phyloP scores from a whole-genome alignment of 2,329 filamentous ascomycete species.

The Helicocarpus griseus region DNA sequence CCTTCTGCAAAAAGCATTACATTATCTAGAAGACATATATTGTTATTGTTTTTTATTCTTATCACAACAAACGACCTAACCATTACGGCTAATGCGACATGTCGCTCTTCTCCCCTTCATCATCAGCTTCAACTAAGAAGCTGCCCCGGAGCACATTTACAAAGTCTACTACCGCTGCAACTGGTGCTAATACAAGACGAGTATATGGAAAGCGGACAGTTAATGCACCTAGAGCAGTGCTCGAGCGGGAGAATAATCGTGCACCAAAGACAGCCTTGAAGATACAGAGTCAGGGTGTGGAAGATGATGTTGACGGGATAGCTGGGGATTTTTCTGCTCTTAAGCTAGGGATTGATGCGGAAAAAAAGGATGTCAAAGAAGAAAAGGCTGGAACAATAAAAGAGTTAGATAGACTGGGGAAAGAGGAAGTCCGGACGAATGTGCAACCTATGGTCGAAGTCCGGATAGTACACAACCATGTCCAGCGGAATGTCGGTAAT shows the following conservation, averaged over 20 bases:
- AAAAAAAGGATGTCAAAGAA: not conserved
- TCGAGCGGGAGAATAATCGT: slow-evolving; percentile 21
- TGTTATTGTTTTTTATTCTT: not conserved
- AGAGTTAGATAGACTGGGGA: not conserved
- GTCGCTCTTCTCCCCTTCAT: not conserved
- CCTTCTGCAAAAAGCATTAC: too few relatives aligned
- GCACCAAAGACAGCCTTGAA: slow-evolving; percentile 2
- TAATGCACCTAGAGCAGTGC: slow-evolving; percentile 27
- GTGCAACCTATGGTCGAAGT: not conserved
- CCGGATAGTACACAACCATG: not conserved
- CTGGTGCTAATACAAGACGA: slow-evolving; percentile 15
- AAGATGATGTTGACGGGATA: not conserved
- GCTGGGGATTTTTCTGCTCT: not conserved
- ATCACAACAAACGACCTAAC: not conserved
- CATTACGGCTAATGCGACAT: not conserved
- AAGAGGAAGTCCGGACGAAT: not conserved
- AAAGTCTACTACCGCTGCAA: not conserved
- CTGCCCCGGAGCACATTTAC: not conserved
- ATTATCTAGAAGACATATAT: not conserved
- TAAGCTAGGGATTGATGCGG: not conserved
- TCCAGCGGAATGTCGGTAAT: not conserved
- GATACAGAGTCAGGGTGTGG: not conserved
- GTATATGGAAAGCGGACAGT: slow-evolving; percentile 28
- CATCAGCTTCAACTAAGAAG: not conserved
- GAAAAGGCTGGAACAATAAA: not conserved